Evolutionary conservation across 2,329 filamentous ascomycete species (phyloP).

Genomic region (Lasiodiplodia hormozganensis): DNA sequence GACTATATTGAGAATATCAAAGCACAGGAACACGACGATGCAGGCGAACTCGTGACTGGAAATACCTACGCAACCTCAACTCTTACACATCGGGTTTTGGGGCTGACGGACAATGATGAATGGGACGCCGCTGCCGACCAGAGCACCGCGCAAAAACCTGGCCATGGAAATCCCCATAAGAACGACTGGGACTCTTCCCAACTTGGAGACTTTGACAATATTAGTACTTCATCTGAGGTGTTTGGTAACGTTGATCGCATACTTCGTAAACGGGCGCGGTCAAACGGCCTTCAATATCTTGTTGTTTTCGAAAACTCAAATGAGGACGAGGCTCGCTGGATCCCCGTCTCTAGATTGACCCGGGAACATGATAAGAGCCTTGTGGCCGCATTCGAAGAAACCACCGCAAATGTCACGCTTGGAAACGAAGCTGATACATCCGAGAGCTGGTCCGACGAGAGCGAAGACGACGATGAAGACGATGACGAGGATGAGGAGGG

Average conservation of each 20-base stretch:
- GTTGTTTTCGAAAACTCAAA: slow-evolving; percentile 55
- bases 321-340: slow-evolving; percentile 59
- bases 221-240: slow-evolving; percentile 59
- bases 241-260: slow-evolving; percentile 52
- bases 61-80: slow-evolving; percentile 32
- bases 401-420: slow-evolving; percentile 33
- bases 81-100: slow-evolving; percentile 39
- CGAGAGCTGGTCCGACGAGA: slow-evolving; percentile 36
- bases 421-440: slow-evolving; percentile 32
- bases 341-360: slow-evolving; percentile 44
- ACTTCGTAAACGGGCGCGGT: slow-evolving; percentile 54
- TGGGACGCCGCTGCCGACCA: slow-evolving; percentile 31
- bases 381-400: slow-evolving; percentile 38
- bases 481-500: slow-evolving; percentile 50
- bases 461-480: slow-evolving; percentile 42
- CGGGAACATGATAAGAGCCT: slow-evolving; percentile 37
- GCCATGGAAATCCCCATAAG: slow-evolving; percentile 23
- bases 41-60: slow-evolving; percentile 31
- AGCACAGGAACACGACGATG: slow-evolving; percentile 50
- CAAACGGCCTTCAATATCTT: slow-evolving; percentile 58
- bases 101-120: slow-evolving; percentile 42
- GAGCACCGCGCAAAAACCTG: background rate
- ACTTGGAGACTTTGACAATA: slow-evolving; percentile 55
- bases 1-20: slow-evolving; percentile 76
- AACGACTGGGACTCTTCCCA: slow-evolving; percentile 54